phyloP scores from a whole-genome alignment of 768 basidiomycete species.

The Goffeauzyma gilvescens region DNA sequence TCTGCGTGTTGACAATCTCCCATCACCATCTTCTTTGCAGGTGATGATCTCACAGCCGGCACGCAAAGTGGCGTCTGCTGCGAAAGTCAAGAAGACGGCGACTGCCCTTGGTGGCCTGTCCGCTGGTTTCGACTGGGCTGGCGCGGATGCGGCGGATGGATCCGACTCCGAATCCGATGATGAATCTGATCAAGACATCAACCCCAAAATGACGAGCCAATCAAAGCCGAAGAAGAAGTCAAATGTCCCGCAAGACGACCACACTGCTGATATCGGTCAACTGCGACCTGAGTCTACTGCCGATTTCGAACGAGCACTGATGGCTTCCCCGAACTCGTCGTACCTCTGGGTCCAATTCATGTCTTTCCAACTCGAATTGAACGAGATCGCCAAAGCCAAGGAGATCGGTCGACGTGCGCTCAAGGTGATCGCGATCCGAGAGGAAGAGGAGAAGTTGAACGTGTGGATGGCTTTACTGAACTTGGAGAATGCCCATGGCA shows the following conservation, averaged over 20 bases:
- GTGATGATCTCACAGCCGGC: too few species aligned
- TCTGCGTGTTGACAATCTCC: neutral
- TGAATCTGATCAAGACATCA: slow-evolving; percentile 34
- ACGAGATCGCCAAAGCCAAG: slow-evolving; percentile 85
- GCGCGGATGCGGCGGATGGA: slow-evolving; percentile 31
- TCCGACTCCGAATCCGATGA: slow-evolving; percentile 37
- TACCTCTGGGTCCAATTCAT: slow-evolving; percentile 99
- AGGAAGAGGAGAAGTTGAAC: slow-evolving; percentile 88
- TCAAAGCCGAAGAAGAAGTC: slow-evolving; percentile 51
- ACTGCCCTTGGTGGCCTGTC: slow-evolving; percentile 25
- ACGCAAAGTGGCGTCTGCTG: too few species aligned
- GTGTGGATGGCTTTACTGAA: slow-evolving; percentile 95
- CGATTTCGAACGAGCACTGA: slow-evolving; percentile 81
- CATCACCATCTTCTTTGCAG: slow-evolving; percentile 20
- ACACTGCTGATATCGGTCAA: slow-evolving; percentile 68
- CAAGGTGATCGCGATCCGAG: slow-evolving; percentile 74
- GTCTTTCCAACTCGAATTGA: slow-evolving; percentile 94
- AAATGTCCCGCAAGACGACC: slow-evolving; percentile 36
- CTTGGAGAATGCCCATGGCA: slow-evolving; percentile 81
- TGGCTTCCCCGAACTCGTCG: slow-evolving; percentile 90
- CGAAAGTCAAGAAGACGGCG: too few species aligned
- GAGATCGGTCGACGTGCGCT: slow-evolving; percentile 69
- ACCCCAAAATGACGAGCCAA: slow-evolving; percentile 43
- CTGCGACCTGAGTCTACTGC: slow-evolving; percentile 72
- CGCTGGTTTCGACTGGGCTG: slow-evolving; percentile 32